Conservation (phyloP, 495 filamentous ascomycete species). For the Penicillium verhagenii region DNA sequence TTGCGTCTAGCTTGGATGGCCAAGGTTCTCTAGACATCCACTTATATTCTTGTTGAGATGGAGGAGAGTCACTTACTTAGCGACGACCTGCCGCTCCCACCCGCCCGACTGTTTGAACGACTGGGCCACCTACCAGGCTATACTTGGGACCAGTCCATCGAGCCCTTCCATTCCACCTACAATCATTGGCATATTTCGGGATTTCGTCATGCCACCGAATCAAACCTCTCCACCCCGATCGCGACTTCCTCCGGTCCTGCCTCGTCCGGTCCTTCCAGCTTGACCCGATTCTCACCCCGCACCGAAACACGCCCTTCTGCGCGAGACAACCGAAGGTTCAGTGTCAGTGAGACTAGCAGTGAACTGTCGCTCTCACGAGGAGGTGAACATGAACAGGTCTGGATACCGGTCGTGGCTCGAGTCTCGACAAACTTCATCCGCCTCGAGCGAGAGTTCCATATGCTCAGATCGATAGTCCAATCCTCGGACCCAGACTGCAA, state of each 20-base stretch:
- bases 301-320: slow-evolving; percentile 27
- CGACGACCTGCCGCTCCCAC: slow-evolving; percentile 67
- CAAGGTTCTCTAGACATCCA: neutral
- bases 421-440: slow-evolving; percentile 77
- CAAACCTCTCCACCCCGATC: slow-evolving; percentile 41
- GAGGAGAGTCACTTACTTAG: slow-evolving; percentile 44
- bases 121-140: slow-evolving; percentile 71
- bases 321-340: slow-evolving; percentile 40
- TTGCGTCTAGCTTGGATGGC: neutral
- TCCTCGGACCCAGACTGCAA: slow-evolving; percentile 69
- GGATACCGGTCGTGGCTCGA: slow-evolving; percentile 64
- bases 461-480: slow-evolving; percentile 66
- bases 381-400: slow-evolving; percentile 45
- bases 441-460: slow-evolving; percentile 81
- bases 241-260: slow-evolving; percentile 38
- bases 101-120: slow-evolving; percentile 69
- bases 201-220: slow-evolving; percentile 42
- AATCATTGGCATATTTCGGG: slow-evolving; percentile 71
- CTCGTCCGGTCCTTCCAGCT: slow-evolving; percentile 42
- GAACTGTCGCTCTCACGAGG: slow-evolving; percentile 40
- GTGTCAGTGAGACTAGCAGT: slow-evolving; percentile 51
- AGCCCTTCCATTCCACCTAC: slow-evolving; percentile 80
- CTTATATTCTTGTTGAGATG: slow-evolving; percentile 24
- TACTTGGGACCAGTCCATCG: slow-evolving; percentile 67
- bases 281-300: slow-evolving; percentile 47